Base-by-base conservation (phyloP, 2,329 filamentous ascomycete species). In the Alternaria atra region DNA sequence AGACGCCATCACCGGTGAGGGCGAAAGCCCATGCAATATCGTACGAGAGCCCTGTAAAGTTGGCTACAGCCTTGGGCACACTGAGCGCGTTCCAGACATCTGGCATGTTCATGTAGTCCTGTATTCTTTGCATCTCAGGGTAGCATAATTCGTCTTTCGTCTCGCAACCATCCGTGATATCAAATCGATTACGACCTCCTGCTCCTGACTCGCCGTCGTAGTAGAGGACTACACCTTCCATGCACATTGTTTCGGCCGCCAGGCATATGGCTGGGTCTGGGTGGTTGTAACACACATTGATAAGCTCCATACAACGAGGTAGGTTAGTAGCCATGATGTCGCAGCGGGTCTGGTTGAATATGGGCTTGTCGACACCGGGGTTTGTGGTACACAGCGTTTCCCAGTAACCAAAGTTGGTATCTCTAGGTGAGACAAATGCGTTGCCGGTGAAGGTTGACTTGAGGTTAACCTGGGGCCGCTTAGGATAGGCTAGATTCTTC, bases 301-400 rank as follows among this genome's bases (percentile, higher is more conserved):
- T 65, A 0, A 85, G 72, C 1, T 80, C 72, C 67, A 83, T 77
- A 62, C 81, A 82, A 20, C 83, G 78, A 5, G 83, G 82, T 30
- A 85, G 71, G 44, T 80, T 79, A 4, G 75, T 70, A 2, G 82
- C 81, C 63, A 83, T 82, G 55, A 81, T 81, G 58, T 83, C 80
- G 63, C 82, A 84, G 25, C 80, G 75, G 0, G 81, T 83, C 35
- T 77, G 63, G 55, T 83, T 83, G 68, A 84, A 83, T 2, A 84
- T 65, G 5, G 81, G 81, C 5, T 68, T 61, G 1, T 76, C 44
- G 20, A 83, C 74, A 7, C 81, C 82, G 0, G 81, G 80, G 40
- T 82, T 82, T 2, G 79, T 83, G 0, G 80, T 82, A 66, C 81
- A 83, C 4, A 83, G 78, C 0, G 81, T 83, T 60, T 83, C 81